A percentile compares a stretch with the other conserved stretches of the same genome.
These are phyloP conservation scores for Lactarius tabidus DNA, from an alignment of 768 basidiomycete species.

Conservation along the genomic window DNA sequence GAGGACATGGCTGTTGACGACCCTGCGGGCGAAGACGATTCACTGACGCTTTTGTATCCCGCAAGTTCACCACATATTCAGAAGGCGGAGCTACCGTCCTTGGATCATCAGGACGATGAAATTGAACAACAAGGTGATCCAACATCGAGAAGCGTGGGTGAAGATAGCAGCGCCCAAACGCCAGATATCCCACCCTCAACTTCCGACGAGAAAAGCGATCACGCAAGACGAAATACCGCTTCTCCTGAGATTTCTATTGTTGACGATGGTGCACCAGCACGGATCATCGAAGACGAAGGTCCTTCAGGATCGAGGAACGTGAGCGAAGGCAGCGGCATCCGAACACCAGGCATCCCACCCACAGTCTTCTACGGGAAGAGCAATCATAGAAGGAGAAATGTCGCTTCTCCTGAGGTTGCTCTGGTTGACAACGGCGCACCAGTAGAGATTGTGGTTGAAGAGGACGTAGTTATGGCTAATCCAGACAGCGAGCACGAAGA, in stretches of 20 bases:
- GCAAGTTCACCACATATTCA: neutral
- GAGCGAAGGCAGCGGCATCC: neutral
- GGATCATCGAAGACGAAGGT: neutral
- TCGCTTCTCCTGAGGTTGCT: neutral
- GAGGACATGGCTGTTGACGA: neutral
- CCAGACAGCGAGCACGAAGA: conserved; percentile 21
- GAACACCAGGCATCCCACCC: conserved; percentile 8
- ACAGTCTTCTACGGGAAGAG: conserved; percentile 17
- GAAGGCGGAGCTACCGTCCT: neutral
- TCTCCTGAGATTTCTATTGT: too few relatives aligned
- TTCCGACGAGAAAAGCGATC: too few relatives aligned
- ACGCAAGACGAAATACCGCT: too few relatives aligned
- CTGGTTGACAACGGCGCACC: neutral
- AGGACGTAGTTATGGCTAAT: conserved; percentile 7
- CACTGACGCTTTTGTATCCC: conserved; percentile 14
- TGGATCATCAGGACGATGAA: neutral
- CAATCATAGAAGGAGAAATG: neutral
- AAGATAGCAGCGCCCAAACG: neutral
- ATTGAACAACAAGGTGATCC: neutral
- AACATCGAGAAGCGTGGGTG: neutral
- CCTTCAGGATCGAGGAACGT: neutral
- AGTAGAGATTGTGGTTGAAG: conserved; percentile 12
- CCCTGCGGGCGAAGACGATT: neutral
- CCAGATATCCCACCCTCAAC: conserved; percentile 11
- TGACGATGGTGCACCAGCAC: too few relatives aligned